phyloP scores from a whole-genome alignment of 495 filamentous ascomycete genomes.

The Neurospora sp. region DNA sequence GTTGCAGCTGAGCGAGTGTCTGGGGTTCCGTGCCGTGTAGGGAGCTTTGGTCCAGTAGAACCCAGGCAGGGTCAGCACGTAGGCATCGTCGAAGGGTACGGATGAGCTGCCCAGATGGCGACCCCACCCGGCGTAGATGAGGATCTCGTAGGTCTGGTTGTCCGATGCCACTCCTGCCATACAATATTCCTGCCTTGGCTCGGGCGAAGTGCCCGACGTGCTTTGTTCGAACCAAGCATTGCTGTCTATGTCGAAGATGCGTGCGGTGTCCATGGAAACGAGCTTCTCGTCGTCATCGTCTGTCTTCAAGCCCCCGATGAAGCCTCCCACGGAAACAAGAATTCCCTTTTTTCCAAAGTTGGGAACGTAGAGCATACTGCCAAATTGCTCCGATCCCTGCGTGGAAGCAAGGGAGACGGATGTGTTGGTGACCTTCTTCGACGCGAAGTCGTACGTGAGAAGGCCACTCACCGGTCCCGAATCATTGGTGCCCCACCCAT shows the following conservation, averaged over 20 bases:
- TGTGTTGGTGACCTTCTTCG: background rate
- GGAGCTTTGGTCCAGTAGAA: slow-evolving; percentile 17
- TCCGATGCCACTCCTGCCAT: slow-evolving; percentile 13
- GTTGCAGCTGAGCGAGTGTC: slow-evolving; percentile 15
- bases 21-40: slow-evolving; percentile 10
- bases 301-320: background rate
- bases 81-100: slow-evolving; percentile 14
- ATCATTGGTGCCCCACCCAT: background rate
- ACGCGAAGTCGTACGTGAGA: slow-evolving; percentile 9
- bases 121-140: slow-evolving; percentile 19
- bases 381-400: background rate
- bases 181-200: slow-evolving; percentile 12
- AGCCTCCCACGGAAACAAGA: slow-evolving; percentile 12
- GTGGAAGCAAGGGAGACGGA: slow-evolving; percentile 1
- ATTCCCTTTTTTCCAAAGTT: slow-evolving; percentile 15
- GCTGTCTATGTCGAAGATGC: slow-evolving; percentile 7
- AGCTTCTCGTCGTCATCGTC: background rate
- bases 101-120: slow-evolving; percentile 6
- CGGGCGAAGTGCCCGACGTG: slow-evolving; percentile 8
- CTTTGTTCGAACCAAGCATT: slow-evolving; percentile 13
- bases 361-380: slow-evolving; percentile 11
- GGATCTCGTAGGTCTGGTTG: slow-evolving; percentile 16
- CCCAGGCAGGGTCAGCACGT: slow-evolving; percentile 16
- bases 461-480: background rate
- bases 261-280: slow-evolving; percentile 7